Conservation (phyloP, 2,329 filamentous ascomycete species). For the Nemania diffusa region DNA sequence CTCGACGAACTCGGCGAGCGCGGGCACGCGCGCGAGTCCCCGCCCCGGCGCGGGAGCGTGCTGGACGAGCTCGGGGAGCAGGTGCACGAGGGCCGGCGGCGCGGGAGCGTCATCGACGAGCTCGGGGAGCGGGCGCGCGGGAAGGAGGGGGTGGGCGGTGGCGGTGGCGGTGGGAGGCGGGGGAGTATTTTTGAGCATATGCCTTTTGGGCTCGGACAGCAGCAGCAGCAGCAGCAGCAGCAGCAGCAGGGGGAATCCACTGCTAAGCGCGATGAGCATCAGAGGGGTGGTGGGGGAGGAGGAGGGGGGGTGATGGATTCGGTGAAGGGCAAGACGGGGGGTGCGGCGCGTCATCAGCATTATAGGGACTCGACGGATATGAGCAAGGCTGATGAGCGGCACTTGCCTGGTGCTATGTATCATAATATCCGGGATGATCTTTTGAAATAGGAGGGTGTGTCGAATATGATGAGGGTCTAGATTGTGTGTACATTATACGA, state of each 20-base stretch:
- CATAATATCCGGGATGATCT: constrained; percentile 25
- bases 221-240: background rate
- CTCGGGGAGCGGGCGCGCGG: background rate
- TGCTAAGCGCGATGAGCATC: background rate
- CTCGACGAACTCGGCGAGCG: constrained; percentile 18
- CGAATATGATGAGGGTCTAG: background rate
- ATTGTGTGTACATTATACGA: background rate
- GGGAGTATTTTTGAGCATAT: background rate
- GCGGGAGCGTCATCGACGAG: background rate
- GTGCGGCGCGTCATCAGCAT: background rate
- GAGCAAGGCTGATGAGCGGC: constrained; percentile 15
- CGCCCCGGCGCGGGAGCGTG: background rate
- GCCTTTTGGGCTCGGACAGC: background rate
- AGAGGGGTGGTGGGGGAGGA: background rate
- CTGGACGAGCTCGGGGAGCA: constrained; percentile 6
- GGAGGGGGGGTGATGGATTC: constrained; percentile 8
- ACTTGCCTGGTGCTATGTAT: constrained; percentile 24
- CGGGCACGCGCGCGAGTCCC: background rate
- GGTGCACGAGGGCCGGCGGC: background rate
- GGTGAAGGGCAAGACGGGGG: constrained; percentile 6
- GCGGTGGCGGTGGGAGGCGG: background rate
- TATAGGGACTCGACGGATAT: constrained; percentile 24
- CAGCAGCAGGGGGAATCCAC: too few species aligned
- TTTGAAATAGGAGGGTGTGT: constrained; percentile 11
- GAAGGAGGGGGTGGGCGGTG: background rate